Evolutionary conservation across 2,329 filamentous ascomycete genomes (phyloP).

Genomic region (Colletotrichum tabaci): DNA sequence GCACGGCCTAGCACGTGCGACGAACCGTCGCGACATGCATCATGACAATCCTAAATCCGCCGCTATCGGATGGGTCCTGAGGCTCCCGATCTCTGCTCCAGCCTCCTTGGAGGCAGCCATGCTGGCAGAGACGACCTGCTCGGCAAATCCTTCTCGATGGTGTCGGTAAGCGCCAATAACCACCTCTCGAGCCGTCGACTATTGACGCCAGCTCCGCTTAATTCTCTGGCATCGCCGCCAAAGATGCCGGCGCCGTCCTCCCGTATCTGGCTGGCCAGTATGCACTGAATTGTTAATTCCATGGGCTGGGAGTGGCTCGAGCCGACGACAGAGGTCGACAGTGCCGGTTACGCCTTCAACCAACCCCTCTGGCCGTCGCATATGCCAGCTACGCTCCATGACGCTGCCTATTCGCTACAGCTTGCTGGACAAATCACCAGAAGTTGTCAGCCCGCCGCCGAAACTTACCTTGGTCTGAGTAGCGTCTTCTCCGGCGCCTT

Average conservation of each 20-base stretch:
- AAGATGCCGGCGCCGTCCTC: background rate
- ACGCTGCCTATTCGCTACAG: slow-evolving; percentile 1
- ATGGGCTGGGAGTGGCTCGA: slow-evolving; percentile 19
- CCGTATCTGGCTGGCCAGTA: slow-evolving; percentile 5
- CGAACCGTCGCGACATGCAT: slow-evolving; percentile 8
- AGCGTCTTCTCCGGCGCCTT: slow-evolving; percentile 11
- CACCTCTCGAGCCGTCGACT: background rate
- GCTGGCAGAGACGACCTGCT: slow-evolving; percentile 8
- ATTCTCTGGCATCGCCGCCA: slow-evolving; percentile 27
- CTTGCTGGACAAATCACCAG: slow-evolving; percentile 14
- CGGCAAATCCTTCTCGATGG: slow-evolving; percentile 23
- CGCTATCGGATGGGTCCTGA: slow-evolving; percentile 21
- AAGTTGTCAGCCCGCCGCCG: slow-evolving; percentile 29
- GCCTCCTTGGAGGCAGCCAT: slow-evolving; percentile 13
- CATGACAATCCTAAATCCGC: slow-evolving; percentile 4
- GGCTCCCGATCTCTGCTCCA: slow-evolving; percentile 15
- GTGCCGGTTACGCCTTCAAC: slow-evolving; percentile 6
- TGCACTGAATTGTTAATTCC: slow-evolving; percentile 13
- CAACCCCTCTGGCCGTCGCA: slow-evolving; percentile 13
- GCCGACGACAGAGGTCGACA: slow-evolving; percentile 7
- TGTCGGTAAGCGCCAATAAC: slow-evolving; percentile 13
- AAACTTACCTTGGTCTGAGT: slow-evolving; percentile 25
- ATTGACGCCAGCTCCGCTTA: slow-evolving; percentile 2
- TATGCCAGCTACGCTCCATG: slow-evolving; percentile 12
- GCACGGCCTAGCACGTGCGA: slow-evolving; percentile 23